Evolutionary conservation across 1,284 basidiomycete genomes (phyloP).

Genomic region (Tilletia indica): DNA sequence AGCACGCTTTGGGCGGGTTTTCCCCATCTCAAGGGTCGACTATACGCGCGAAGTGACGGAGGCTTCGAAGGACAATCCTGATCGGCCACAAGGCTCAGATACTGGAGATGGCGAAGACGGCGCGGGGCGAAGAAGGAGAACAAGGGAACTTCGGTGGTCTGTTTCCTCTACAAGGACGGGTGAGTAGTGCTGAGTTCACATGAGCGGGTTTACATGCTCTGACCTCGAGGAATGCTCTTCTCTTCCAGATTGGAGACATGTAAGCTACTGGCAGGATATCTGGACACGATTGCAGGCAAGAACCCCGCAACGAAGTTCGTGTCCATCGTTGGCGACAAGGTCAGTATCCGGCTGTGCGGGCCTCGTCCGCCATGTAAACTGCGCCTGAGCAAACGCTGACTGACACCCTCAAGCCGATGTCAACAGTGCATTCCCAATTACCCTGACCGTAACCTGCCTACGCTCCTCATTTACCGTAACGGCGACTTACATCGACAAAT

Average conservation of each 20-base stretch:
- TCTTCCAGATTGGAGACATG: slow-evolving; percentile 59
- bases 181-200: slow-evolving; percentile 55
- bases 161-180: slow-evolving; percentile 86
- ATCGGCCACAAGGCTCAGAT: slow-evolving; percentile 32
- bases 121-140: slow-evolving; percentile 33
- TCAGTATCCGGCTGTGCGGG: slow-evolving; percentile 2
- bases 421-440: slow-evolving; percentile 86
- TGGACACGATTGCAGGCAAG: slow-evolving; percentile 72
- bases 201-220: neutral
- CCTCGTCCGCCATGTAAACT: neutral
- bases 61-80: slow-evolving; percentile 71
- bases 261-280: slow-evolving; percentile 70
- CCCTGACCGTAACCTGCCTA: slow-evolving; percentile 85
- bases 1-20: slow-evolving; percentile 78
- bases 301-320: slow-evolving; percentile 93
- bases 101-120: neutral
- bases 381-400: neutral
- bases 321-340: slow-evolving; percentile 81
- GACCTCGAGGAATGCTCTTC: neutral
- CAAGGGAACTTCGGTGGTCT: slow-evolving; percentile 78
- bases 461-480: slow-evolving; percentile 85
- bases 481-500: slow-evolving; percentile 86
- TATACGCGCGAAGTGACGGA: slow-evolving; percentile 94
- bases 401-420: neutral
- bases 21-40: slow-evolving; percentile 84